Base-by-base conservation (phyloP, 2,329 filamentous ascomycete genomes). In the Xylariaceae sp. region DNA sequence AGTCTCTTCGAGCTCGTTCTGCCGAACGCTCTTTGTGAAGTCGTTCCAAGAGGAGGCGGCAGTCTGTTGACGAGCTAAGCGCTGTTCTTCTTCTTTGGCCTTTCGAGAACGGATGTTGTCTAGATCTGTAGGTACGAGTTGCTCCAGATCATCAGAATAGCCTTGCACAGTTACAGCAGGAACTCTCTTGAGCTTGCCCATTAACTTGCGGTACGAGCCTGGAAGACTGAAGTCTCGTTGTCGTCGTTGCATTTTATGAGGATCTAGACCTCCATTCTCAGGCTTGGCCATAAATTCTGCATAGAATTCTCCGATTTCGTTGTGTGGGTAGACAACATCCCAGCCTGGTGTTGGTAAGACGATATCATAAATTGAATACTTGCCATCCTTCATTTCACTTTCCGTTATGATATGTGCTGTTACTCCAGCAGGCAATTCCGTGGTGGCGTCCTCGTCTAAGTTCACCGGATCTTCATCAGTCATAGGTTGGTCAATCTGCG, bases 271-370 rank as follows among this genome's bases (percentile, higher is more conserved):
- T 11, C 93, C 93, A 55, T 94, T 92, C 56, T 83, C 80, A 44
- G 88, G 81, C 47, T 81, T 87, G 31, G 73, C 82, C 95, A 99
- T 99, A 72, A 97, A 95, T 2, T 83, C 79, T 57, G 80, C 80
- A 73, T 97, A 99, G 69, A 87, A 96, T 3, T 83, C 78, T n/a
- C 88, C 90, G 56, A 96, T 83, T 34, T 83, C 83, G 68, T 99
- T 97, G 18, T 77, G 68, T 0, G 94, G 94, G 66, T 97, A 99
- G 34, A 89, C 71, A 38, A 97, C 82, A 62, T 96, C 91, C 73
- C 86, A 97, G 16, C 94, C 94, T 0, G 94, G 94, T n/a, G 88
- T 86, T 3, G 95, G 93, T 2, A 99, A 79, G 12, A 99, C 92
- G 56, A 97, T 68, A 66, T 99, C 94, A 65, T 89, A 90, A 62